Percentiles rank a stretch among this genome's conserved stretches.
phyloP scores from a whole-genome alignment of 345 rosid species.

The Dimocarpus longan region DNA sequence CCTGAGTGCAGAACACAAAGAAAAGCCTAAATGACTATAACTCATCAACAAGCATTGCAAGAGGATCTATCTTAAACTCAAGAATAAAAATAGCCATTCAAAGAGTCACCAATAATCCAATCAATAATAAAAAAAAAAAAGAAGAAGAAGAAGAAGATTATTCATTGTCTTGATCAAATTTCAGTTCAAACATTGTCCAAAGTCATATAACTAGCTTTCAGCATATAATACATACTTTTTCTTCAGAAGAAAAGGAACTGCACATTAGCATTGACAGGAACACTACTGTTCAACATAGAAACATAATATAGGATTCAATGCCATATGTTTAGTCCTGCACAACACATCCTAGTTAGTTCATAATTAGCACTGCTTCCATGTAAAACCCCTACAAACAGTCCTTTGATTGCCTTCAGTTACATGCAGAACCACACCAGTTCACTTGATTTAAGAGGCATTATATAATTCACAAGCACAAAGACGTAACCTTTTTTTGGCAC shows the following conservation, averaged over 20 bases:
- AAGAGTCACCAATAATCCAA: not conserved
- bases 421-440: not conserved
- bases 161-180: not conserved
- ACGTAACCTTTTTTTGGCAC: not conserved
- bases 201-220: not conserved
- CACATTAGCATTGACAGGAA: not conserved
- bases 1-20: slow-evolving; percentile 45
- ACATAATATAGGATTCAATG: not conserved
- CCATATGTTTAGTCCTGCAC: not conserved
- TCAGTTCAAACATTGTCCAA: not conserved
- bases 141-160: not conserved
- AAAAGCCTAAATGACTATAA: not conserved
- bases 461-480: not conserved
- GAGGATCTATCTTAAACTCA: slow-evolving; percentile 15
- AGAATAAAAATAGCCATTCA: not conserved
- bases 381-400: not conserved
- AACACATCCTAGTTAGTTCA: not conserved
- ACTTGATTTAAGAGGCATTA: not conserved
- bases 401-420: not conserved
- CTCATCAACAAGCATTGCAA: slow-evolving; percentile 21
- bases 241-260: not conserved
- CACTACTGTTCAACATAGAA: not conserved
- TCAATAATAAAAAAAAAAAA: not conserved
- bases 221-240: not conserved
- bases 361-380: not conserved